phyloP scores from a whole-genome alignment of 2,329 filamentous ascomycete species.

The Cordyceps cateniannulata region DNA sequence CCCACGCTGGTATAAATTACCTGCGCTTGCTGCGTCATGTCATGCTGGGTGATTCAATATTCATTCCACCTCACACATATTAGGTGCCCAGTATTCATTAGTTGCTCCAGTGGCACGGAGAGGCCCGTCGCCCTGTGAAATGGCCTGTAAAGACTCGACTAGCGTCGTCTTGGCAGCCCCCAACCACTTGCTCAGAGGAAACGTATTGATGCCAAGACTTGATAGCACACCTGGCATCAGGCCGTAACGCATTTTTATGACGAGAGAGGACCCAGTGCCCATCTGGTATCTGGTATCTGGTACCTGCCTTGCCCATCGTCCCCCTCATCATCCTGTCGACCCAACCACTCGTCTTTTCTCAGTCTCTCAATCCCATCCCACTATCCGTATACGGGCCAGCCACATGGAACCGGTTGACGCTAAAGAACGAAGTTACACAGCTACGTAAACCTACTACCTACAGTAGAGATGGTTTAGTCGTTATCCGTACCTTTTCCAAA shows the following conservation, averaged over 20 bases:
- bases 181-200: background rate
- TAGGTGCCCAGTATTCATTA: background rate
- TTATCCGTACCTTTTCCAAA: background rate
- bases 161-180: slow-evolving; percentile 11
- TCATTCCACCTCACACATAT: background rate
- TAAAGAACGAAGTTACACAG: background rate
- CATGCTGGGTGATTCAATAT: background rate
- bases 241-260: background rate
- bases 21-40: too few relatives aligned
- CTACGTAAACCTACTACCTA: background rate
- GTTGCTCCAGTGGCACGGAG: background rate
- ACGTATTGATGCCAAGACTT: background rate
- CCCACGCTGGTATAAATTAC: background rate
- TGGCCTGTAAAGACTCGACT: background rate
- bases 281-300: background rate
- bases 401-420: background rate
- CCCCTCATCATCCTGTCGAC: background rate
- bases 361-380: background rate
- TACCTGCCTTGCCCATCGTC: background rate
- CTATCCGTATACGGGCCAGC: background rate
- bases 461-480: too few relatives aligned
- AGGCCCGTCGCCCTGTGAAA: background rate
- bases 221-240: background rate
- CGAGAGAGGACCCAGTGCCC: background rate
- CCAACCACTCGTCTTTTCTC: background rate